Base-by-base conservation (phyloP, 2,329 filamentous ascomycete genomes). In the Eutypella sp. region DNA sequence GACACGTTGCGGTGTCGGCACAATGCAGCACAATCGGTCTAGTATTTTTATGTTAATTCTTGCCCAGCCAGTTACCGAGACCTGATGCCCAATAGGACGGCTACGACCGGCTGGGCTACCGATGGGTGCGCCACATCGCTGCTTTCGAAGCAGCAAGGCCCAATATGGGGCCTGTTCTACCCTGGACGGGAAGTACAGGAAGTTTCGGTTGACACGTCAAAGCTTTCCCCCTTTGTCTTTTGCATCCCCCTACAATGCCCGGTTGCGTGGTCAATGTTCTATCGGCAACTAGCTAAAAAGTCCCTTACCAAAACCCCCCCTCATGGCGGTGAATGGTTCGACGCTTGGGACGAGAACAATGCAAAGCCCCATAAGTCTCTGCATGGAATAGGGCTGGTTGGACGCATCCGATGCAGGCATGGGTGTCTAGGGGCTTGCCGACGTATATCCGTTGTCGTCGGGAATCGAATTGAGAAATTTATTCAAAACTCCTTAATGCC, bases 81-180 rank as follows among this genome's bases (percentile, higher is more conserved):
- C 13, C 36, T 22, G 36, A 39, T 39, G 19, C 36, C 36, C 36
- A 9, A 39, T 39, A 13, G 18, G 36, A 23, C 22, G n/a, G 10
- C 36, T n/a, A 39, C 15, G 36, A 19, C 19, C 23, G 36, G 19
- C 36, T n/a, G n/a, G n/a, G n/a, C n/a, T n/a, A n/a, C n/a, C n/a
- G n/a, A n/a, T n/a, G n/a, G n/a, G n/a, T n/a, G 19, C 36, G 36
- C 36, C 36, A 39, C 36, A 39, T 39, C 20, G 36, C 36, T 39
- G 19, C 15, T 22, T 39, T 6, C 9, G 5, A 39, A 23, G 36
- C 36, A 39, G 2, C 20, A 23, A 39, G 36, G 36, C 36, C 36
- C 36, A 39, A 39, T 39, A 39, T 22, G 36, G 20, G 19, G 36
- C 20, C 19, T 19, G 23, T 22, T 20, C 20, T 39, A 23, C 2